phyloP scores from a whole-genome alignment of 2,329 filamentous ascomycete species.

The Colletotrichum paranaense region DNA sequence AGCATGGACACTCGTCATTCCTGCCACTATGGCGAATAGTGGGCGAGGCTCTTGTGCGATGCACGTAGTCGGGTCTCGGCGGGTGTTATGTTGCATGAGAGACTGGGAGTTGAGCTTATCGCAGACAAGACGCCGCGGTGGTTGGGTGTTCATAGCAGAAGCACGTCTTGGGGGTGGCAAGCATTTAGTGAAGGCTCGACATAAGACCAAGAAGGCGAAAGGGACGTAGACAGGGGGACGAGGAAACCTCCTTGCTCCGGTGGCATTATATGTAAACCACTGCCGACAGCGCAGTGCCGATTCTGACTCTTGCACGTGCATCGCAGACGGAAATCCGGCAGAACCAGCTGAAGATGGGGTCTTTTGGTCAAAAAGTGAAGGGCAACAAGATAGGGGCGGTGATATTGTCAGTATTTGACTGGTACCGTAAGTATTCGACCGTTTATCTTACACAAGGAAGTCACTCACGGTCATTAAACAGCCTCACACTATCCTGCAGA shows the following conservation, averaged over 20 bases:
- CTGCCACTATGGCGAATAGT: constrained; percentile 32
- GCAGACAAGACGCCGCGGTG: neutral
- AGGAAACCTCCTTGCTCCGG: neutral
- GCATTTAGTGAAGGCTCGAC: neutral
- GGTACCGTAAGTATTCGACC: constrained; percentile 40
- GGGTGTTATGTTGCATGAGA: neutral
- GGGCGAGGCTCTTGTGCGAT: constrained; percentile 2
- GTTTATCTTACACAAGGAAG: neutral
- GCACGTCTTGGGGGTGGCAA: constrained; percentile 2
- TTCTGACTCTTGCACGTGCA: neutral
- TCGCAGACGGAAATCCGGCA: too few relatives aligned
- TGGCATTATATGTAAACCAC: constrained; percentile 22
- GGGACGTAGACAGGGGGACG: too few relatives aligned
- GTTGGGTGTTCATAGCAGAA: neutral
- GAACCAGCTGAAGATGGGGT: constrained; percentile 13
- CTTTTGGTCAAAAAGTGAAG: constrained; percentile 33
- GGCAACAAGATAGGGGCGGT: constrained; percentile 40
- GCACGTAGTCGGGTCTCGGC: constrained; percentile 13
- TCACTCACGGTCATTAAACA: constrained; percentile 3
- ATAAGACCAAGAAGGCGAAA: neutral
- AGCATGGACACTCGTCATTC: constrained; percentile 26
- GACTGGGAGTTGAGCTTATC: neutral
- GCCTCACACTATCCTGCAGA: constrained; percentile 41
- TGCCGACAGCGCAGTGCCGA: neutral
- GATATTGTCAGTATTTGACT: constrained; percentile 43